phyloP scores from a whole-genome alignment of 192 early-diverging fungal genomes.

The Dissophora ornata region DNA sequence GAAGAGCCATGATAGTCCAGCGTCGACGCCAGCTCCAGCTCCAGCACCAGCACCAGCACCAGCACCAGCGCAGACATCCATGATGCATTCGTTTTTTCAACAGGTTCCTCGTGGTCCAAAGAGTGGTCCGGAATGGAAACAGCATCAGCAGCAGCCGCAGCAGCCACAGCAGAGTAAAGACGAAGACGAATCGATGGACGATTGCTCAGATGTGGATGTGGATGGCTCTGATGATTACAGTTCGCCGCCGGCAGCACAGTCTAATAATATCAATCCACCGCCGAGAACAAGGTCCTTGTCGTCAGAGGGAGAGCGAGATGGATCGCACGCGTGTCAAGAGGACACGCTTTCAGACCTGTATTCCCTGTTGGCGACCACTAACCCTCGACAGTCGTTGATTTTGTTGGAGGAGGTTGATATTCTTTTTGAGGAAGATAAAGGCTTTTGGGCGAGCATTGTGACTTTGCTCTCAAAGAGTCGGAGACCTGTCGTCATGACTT shows the following conservation, averaged over 20 bases:
- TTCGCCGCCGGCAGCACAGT: not conserved
- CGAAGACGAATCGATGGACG: slow-evolving; percentile 9
- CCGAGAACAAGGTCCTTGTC: not conserved
- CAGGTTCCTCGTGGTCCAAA: not conserved
- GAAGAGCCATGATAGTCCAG: slow-evolving; percentile 7
- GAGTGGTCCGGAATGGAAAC: too few relatives aligned
- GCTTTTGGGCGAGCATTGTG: slow-evolving; percentile 79
- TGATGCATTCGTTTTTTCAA: slow-evolving; percentile 35
- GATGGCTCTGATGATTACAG: slow-evolving; percentile 8
- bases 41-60: slow-evolving; percentile 12
- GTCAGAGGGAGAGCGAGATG: not conserved
- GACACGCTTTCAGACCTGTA: slow-evolving; percentile 50
- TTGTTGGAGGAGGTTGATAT: slow-evolving; percentile 89
- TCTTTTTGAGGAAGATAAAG: slow-evolving; percentile 83
- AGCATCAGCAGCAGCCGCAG: slow-evolving; percentile 3
- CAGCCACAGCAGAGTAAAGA: not conserved
- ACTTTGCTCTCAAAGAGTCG: slow-evolving; percentile 76
- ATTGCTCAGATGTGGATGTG: slow-evolving; percentile 8
- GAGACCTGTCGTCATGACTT: slow-evolving; percentile 86
- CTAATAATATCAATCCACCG: slow-evolving; percentile 6
- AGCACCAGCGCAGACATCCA: slow-evolving; percentile 14
- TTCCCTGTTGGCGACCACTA: slow-evolving; percentile 34
- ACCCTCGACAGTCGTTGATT: slow-evolving; percentile 72
- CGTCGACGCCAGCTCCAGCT: not conserved
- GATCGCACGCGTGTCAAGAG: slow-evolving; percentile 8